Conservation (phyloP, 441 rosid genomes). For the Corymbia calophylla region DNA sequence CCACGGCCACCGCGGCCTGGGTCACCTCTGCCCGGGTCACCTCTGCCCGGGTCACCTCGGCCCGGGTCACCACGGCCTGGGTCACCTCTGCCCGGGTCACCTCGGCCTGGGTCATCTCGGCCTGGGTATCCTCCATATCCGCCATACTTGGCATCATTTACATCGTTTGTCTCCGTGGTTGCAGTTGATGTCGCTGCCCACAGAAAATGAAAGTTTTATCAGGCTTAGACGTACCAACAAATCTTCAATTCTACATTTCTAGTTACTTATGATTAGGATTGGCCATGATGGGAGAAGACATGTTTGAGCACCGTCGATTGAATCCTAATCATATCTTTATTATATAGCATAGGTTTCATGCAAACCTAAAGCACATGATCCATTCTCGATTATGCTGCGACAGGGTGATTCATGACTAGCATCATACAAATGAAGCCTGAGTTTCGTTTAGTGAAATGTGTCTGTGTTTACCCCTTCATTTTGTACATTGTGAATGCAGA, state of each 20-base stretch:
- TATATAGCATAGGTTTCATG: neutral
- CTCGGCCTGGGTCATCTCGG: too few relatives aligned
- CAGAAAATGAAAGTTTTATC: neutral
- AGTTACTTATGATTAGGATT: neutral
- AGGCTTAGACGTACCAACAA: neutral
- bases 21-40: neutral
- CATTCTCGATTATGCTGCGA: neutral
- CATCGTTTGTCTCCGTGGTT: neutral
- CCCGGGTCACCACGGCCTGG: neutral
- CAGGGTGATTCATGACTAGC: neutral
- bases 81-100: neutral
- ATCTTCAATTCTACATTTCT: neutral
- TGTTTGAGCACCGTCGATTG: neutral
- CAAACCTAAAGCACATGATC: neutral
- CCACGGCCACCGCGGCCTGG: neutral
- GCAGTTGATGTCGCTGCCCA: neutral
- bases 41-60: neutral
- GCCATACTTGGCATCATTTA: neutral
- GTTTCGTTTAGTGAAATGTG: neutral
- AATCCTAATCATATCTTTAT: neutral
- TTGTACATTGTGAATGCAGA: neutral
- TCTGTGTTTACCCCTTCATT: neutral
- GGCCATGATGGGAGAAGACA: neutral
- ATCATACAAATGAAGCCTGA: neutral
- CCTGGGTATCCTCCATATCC: neutral